Conservation (phyloP, 164 flowering plant genomes). For the Platanus orientalis region DNA sequence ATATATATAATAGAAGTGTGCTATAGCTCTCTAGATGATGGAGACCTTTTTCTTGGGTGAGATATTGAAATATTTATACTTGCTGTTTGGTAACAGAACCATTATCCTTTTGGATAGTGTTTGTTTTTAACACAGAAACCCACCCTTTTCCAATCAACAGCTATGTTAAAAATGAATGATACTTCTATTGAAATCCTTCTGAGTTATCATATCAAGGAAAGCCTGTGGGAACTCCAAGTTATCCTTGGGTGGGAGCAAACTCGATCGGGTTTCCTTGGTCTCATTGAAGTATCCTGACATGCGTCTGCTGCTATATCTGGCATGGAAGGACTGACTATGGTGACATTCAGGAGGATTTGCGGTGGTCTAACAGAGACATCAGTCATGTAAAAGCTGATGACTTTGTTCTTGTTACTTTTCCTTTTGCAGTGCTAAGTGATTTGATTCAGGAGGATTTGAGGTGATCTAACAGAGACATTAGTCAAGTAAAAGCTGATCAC, state of each 20-base stretch:
- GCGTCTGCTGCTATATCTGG: constrained; percentile 7
- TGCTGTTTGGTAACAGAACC: constrained; percentile 65
- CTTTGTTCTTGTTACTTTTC: not conserved
- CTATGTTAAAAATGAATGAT: constrained; percentile 11
- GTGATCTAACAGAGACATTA: not conserved
- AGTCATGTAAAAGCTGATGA: constrained; percentile 2
- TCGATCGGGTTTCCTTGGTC: not conserved
- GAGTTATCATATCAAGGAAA: not conserved
- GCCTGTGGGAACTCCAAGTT: not conserved
- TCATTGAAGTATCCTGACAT: not conserved
- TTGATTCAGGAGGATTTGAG: constrained; percentile 1
- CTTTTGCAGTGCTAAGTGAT: constrained; percentile 4
- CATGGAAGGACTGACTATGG: not conserved
- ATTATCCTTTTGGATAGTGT: constrained; percentile 79
- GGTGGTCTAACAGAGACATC: not conserved
- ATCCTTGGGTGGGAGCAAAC: constrained; percentile 5
- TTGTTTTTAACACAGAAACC: constrained; percentile 90
- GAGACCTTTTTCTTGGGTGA: constrained; percentile 97
- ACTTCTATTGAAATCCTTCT: not conserved
- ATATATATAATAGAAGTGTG: no score
- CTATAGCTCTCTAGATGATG: constrained; percentile 87
- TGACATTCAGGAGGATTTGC: not conserved
- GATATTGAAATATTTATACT: constrained; percentile 81
- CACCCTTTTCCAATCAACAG: constrained; percentile 75
- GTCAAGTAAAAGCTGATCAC: not conserved